A percentile compares a stretch with the other conserved stretches of the same genome.
Evolutionary conservation across 345 rosid genomes (phyloP).

Genomic region (Adansonia digitata): DNA sequence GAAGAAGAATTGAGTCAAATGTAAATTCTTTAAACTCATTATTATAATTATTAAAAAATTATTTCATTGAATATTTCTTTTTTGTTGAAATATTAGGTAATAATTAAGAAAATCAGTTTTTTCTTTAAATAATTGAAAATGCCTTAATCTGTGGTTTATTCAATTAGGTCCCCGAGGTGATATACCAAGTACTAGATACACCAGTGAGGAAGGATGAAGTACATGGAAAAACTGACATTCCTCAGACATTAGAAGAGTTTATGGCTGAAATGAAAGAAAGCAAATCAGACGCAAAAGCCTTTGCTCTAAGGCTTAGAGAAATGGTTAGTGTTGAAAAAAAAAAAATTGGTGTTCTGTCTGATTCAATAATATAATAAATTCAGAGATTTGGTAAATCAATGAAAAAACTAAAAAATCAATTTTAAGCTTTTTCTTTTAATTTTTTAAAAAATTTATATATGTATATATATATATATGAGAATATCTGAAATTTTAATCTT

Average conservation of each 20-base stretch:
- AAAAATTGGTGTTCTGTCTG: too few species aligned
- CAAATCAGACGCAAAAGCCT: constrained; percentile 62
- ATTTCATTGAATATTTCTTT: background rate
- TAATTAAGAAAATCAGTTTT: background rate
- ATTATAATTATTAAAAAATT: background rate
- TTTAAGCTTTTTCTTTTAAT: too few species aligned
- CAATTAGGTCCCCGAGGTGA: constrained; percentile 75
- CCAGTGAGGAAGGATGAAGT: constrained; percentile 61
- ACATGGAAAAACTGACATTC: constrained; percentile 66
- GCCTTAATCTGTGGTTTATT: background rate
- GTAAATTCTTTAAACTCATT: constrained; percentile 41
- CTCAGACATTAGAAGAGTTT: constrained; percentile 79
- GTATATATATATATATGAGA: too few species aligned
- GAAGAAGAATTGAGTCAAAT: constrained; percentile 56
- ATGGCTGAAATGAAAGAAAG: constrained; percentile 54
- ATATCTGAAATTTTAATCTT: too few species aligned
- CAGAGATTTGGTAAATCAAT: too few species aligned
- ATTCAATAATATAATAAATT: too few species aligned
- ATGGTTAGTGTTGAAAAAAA: constrained; percentile 50
- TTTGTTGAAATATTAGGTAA: background rate
- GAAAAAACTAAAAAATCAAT: too few species aligned
- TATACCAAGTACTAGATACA: constrained; percentile 59
- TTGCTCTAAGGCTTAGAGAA: constrained; percentile 79
- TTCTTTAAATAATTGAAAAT: background rate
- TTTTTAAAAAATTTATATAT: too few species aligned